phyloP scores from a whole-genome alignment of 805 yeast genomes.

The Candida yuanshanica region DNA sequence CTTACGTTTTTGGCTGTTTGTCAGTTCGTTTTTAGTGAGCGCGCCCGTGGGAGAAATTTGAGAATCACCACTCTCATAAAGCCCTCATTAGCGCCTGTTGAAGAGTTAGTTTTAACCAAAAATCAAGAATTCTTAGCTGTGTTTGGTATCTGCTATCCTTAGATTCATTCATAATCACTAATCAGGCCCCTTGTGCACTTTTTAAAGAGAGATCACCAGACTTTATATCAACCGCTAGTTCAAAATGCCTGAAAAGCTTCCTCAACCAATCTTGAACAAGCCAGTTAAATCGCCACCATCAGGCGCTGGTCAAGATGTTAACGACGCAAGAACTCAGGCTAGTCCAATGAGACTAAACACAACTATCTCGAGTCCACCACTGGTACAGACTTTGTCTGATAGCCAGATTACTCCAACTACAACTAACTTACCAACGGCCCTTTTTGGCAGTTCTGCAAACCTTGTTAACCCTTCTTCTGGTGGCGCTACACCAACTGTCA shows the following conservation, averaged over 20 bases:
- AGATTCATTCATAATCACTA: background rate
- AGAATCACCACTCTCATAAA: background rate
- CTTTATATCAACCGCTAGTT: background rate
- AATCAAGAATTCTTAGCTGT: background rate
- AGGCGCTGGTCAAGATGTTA: background rate
- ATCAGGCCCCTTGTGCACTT: too few relatives aligned
- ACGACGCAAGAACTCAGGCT: background rate
- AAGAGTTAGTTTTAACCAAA: background rate
- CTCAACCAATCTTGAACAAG: conserved; percentile 12
- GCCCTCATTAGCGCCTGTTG: background rate
- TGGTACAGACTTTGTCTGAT: background rate
- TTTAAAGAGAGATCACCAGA: too few relatives aligned
- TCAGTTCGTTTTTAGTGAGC: background rate
- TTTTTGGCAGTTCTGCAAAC: background rate
- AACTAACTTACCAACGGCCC: background rate
- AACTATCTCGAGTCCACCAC: background rate
- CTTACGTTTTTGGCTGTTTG: background rate
- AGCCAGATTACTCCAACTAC: background rate
- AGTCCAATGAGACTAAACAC: conserved; percentile 2
- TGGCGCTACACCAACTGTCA: background rate
- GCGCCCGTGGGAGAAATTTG: conserved; percentile 1
- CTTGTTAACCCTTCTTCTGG: background rate
- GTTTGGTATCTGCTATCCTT: background rate
- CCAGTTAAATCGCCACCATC: conserved; percentile 4
- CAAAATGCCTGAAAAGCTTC: conserved; percentile 6